Base-by-base conservation (phyloP, 768 basidiomycete species). In the Epithele typhae region DNA sequence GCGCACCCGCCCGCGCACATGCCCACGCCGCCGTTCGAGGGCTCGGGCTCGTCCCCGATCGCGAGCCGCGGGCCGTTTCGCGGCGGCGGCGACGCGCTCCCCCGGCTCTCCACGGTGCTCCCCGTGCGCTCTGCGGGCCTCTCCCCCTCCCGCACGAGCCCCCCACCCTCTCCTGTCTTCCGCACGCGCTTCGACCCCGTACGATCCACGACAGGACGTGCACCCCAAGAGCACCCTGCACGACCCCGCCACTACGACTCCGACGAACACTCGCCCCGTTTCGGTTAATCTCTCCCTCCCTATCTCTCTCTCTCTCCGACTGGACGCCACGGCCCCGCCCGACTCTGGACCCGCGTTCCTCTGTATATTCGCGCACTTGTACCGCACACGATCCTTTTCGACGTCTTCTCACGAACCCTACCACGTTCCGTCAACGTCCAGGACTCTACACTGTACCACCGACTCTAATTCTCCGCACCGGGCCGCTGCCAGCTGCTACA, bases 331-430 rank as follows among this genome's bases (percentile, higher is more conserved):
- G 40, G 36, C 36, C 37, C 42, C 44, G 37, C 24, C 40, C 42
- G 27, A 40, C 23, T 18, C 33, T 39, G 34, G 35, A 36, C 34
- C 38, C n/a, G 27, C 42, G 37, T 47, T 41, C 44, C 41, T 35
- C 37, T 52, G 44, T 49, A 53, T 50, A 52, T 53, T 42, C 18
- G 21, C 39, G 34, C 34, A 27, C 40, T n/a, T n/a, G n/a, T n/a
- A n/a, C n/a, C n/a, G n/a, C n/a, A 34, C 52, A 57, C 56, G 56
- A 57, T 49, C 49, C 17, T 51, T 53, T 25, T 41, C 45, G 40
- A 52, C 53, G 49, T 52, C 46, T 34, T 46, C 40, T 57, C 46
- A 57, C 56, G 52, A 54, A 49, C 39, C 19, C 41, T 34, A 42
- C 49, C 46, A 57, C 55, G 55, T 51, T 33, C 17, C 52, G 30